These are phyloP conservation scores for Celoporthe dispersa DNA, from an alignment of 2,329 filamentous ascomycete genomes.

Conservation along the genomic window DNA sequence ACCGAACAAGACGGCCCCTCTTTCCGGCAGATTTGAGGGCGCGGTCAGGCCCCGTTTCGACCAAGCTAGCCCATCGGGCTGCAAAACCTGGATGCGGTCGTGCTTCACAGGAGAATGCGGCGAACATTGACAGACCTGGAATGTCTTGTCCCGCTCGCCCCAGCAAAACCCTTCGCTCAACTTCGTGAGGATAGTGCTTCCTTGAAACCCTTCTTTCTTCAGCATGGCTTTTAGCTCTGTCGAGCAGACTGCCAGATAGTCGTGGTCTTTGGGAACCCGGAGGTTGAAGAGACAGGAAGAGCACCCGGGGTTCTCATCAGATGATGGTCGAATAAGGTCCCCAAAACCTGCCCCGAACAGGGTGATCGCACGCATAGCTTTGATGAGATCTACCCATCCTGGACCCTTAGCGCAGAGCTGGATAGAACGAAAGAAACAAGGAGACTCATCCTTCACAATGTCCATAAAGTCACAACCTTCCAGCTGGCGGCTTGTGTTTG, in stretches of 20 bases:
- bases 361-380: conserved; percentile 34
- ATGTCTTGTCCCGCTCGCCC: conserved; percentile 28
- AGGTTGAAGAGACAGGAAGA: conserved; percentile 1
- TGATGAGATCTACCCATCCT: conserved; percentile 40
- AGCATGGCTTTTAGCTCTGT: conserved; percentile 26
- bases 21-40: conserved; percentile 8
- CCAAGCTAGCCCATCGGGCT: not conserved
- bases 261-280: conserved; percentile 16
- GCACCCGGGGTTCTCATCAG: not conserved
- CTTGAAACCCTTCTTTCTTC: conserved; percentile 16
- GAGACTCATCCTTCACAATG: conserved; percentile 33
- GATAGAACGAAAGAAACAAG: conserved; percentile 32
- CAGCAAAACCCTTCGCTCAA: conserved; percentile 30
- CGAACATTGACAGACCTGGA: conserved; percentile 27
- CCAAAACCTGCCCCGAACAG: conserved; percentile 34
- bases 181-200: conserved; percentile 19
- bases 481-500: conserved; percentile 31
- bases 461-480: conserved; percentile 40
- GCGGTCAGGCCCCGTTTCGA: conserved; percentile 17
- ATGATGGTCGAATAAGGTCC: conserved; percentile 28
- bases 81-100: conserved; percentile 15
- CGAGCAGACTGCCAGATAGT: conserved; percentile 27
- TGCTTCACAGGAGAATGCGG: not conserved
- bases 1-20: conserved; percentile 31
- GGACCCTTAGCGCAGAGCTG: conserved; percentile 30